Evolutionary conservation across 2,329 filamentous ascomycete species (phyloP).

Genomic region (Pezizomycotina sp.): DNA sequence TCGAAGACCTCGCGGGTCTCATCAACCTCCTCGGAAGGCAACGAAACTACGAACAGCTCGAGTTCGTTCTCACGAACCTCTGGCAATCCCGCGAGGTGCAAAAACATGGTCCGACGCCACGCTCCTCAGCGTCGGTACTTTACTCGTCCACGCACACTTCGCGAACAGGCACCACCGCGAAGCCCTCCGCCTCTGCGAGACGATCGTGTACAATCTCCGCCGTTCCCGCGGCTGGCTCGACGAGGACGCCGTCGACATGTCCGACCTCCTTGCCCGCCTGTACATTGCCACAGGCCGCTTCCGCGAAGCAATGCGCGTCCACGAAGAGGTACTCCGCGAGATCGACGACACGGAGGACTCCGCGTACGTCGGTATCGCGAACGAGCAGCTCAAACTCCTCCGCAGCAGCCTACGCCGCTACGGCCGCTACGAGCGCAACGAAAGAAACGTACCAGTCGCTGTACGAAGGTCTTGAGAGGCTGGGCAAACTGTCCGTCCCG

Average conservation of each 20-base stretch:
- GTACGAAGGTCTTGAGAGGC: too few species aligned
- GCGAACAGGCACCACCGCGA: conserved; percentile 24
- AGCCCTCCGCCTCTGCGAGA: conserved; percentile 27
- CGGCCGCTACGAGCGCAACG: conserved; percentile 20
- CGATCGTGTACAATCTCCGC: conserved; percentile 29
- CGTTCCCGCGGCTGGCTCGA: conserved; percentile 27
- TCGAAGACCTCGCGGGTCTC: conserved; percentile 34
- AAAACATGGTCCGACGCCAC: conserved; percentile 26
- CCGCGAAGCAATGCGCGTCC: conserved; percentile 26
- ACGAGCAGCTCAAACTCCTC: conserved; percentile 20
- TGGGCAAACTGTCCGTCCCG: too few species aligned
- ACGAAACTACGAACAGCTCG: conserved; percentile 34
- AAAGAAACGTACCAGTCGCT: not conserved
- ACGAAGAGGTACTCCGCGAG: conserved; percentile 26
- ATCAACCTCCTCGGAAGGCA: conserved; percentile 36
- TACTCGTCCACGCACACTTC: conserved; percentile 28
- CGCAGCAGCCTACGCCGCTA: conserved; percentile 23
- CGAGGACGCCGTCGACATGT: conserved; percentile 24
- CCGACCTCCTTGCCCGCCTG: conserved; percentile 26
- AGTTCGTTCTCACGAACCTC: conserved; percentile 26
- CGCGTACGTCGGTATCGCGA: conserved; percentile 15
- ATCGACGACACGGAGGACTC: conserved; percentile 20
- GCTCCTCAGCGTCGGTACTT: conserved; percentile 26
- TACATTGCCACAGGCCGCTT: conserved; percentile 24
- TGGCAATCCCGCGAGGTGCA: conserved; percentile 29